Percentiles rank a stretch among this genome's conserved stretches.
phyloP scores from a whole-genome alignment of 2,329 filamentous ascomycete species.

The Aspergillus quadricinctus region DNA sequence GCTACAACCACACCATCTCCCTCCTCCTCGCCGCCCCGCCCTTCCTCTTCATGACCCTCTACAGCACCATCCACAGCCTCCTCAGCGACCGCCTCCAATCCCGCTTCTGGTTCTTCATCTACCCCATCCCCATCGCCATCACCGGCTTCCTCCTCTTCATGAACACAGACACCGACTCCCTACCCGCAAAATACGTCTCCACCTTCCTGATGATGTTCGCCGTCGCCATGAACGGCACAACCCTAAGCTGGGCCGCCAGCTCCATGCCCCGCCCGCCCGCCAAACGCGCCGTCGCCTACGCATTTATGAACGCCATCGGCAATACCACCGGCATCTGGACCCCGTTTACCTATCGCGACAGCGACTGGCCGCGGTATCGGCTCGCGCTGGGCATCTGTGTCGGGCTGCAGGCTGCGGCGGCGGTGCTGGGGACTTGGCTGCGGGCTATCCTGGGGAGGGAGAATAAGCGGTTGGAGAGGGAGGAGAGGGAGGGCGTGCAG shows the following conservation, averaged over 20 bases:
- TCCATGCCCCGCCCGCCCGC: conserved; percentile 47
- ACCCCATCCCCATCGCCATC: conserved; percentile 45
- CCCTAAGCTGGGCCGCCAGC: conserved; percentile 45
- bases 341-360: conserved; percentile 41
- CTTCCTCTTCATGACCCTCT: conserved; percentile 47
- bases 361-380: conserved; percentile 34
- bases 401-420: conserved; percentile 27
- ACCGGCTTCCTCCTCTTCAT: conserved; percentile 50
- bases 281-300: conserved; percentile 48
- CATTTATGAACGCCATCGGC: conserved; percentile 48
- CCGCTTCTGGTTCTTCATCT: conserved; percentile 47
- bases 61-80: conserved; percentile 35
- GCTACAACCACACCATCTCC: conserved; percentile 41
- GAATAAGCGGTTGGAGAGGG: conserved; percentile 42
- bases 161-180: conserved; percentile 45
- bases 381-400: conserved; percentile 36
- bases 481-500: background rate
- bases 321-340: conserved; percentile 47
- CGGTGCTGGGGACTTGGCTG: conserved; percentile 24
- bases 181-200: conserved; percentile 49
- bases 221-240: conserved; percentile 22
- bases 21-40: conserved; percentile 47
- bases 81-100: conserved; percentile 37
- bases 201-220: conserved; percentile 47
- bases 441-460: conserved; percentile 31